Percentiles rank a stretch among this genome's conserved stretches.
These are phyloP conservation scores for Teunomyces tritomae DNA, from an alignment of 805 yeast species.

Conservation along the genomic window DNA sequence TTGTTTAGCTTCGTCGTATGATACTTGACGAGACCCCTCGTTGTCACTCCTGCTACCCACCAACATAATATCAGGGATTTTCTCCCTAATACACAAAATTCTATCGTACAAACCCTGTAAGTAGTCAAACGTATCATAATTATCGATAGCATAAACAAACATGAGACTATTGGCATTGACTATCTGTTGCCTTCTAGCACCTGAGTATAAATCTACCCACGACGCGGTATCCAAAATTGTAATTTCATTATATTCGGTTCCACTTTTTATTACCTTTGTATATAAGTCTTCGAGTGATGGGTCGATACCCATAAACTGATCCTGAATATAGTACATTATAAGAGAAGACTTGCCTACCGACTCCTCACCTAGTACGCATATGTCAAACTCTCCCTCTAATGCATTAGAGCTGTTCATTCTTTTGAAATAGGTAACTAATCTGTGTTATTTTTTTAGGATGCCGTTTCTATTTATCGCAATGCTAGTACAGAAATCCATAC, in stretches of 20 bases:
- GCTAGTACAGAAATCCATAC: background rate
- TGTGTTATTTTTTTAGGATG: background rate
- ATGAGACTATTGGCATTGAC: slow-evolving; percentile 28
- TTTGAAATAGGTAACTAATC: no score
- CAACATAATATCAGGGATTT: slow-evolving; percentile 29
- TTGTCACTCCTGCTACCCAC: slow-evolving; percentile 31
- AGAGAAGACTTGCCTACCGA: slow-evolving; percentile 26
- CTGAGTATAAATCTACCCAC: slow-evolving; percentile 23
- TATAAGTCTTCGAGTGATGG: slow-evolving; percentile 25
- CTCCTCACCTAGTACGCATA: slow-evolving; percentile 27
- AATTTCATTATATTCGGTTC: slow-evolving; percentile 20
- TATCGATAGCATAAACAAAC: slow-evolving; percentile 29
- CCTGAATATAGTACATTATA: slow-evolving; percentile 22
- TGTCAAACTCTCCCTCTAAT: slow-evolving; percentile 19
- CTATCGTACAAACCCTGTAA: slow-evolving; percentile 28
- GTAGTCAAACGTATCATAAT: slow-evolving; percentile 24
- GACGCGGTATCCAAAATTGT: slow-evolving; percentile 32
- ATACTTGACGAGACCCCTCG: slow-evolving; percentile 25
- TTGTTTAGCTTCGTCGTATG: slow-evolving; percentile 25
- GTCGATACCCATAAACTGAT: slow-evolving; percentile 18
- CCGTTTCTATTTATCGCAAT: background rate
- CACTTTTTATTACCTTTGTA: slow-evolving; percentile 15
- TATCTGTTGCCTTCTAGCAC: slow-evolving; percentile 25
- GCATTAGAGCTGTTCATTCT: slow-evolving; percentile 13
- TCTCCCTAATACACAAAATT: slow-evolving; percentile 17